Evolutionary conservation across 2,329 filamentous ascomycete species (phyloP).

Genomic region (Phoma sp.): DNA sequence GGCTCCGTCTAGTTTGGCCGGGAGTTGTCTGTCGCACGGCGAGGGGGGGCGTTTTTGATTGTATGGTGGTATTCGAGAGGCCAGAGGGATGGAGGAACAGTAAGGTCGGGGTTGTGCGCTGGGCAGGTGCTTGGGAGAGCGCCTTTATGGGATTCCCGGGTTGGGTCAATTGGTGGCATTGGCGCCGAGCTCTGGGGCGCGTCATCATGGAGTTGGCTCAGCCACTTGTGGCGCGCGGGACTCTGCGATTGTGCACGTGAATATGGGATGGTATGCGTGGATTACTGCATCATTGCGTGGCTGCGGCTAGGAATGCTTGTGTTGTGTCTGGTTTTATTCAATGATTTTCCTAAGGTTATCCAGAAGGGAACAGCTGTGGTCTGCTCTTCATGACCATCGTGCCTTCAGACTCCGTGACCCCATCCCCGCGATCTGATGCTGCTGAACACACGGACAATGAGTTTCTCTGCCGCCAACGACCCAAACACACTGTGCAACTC

Average conservation of each 20-base stretch:
- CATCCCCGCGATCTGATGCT: background rate
- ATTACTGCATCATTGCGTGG: background rate
- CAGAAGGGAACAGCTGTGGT: conserved; percentile 1
- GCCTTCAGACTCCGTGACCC: conserved; percentile 9
- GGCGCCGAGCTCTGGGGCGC: conserved; percentile 28
- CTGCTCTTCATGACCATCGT: conserved; percentile 4
- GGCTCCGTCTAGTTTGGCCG: background rate
- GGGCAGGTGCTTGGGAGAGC: background rate
- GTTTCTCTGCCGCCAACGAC: background rate
- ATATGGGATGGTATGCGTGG: background rate
- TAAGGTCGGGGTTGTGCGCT: background rate
- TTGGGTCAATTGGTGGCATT: conserved; percentile 7
- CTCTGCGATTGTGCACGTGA: background rate
- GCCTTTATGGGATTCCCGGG: background rate
- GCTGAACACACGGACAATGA: conserved; percentile 1
- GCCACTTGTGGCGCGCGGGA: conserved; percentile 25
- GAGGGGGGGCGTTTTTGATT: conserved; percentile 10
- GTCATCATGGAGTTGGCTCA: conserved; percentile 25
- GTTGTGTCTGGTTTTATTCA: conserved; percentile 13
- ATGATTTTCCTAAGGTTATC: background rate
- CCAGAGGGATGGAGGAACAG: background rate
- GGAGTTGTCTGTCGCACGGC: conserved; percentile 9
- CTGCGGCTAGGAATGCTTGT: background rate
- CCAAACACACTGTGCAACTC: background rate
- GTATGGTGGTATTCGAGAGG: conserved; percentile 14